Evolutionary conservation across 768 basidiomycete genomes (phyloP).

Genomic region (Exsudoporus frostii): DNA sequence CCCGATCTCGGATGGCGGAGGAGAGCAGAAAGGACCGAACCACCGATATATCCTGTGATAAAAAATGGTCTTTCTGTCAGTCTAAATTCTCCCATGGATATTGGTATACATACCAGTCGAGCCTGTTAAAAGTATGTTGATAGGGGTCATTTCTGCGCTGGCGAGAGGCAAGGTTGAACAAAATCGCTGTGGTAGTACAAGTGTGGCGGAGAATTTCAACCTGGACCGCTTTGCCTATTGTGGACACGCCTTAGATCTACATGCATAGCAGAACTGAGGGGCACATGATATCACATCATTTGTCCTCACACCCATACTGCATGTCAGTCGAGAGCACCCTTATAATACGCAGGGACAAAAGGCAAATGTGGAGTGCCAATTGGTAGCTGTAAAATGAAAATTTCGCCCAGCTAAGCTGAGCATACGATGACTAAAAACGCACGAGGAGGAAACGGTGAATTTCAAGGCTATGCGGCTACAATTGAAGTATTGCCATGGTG

Average conservation of each 20-base stretch:
- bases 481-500: no score
- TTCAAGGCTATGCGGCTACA: not conserved
- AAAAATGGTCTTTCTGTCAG: not conserved
- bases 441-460: not conserved
- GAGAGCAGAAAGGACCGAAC: slow-evolving; percentile 47
- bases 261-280: not conserved
- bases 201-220: slow-evolving; percentile 3
- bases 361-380: not conserved
- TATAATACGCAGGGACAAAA: not conserved
- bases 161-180: not conserved
- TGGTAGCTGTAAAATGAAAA: not conserved
- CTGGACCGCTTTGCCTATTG: not conserved
- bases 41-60: slow-evolving; percentile 52
- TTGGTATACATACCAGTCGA: slow-evolving; percentile 17
- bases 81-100: not conserved
- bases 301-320: not conserved
- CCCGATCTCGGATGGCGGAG: slow-evolving; percentile 41
- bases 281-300: not conserved
- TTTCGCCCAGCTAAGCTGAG: not conserved
- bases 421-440: not conserved
- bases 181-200: not conserved
- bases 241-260: not conserved
- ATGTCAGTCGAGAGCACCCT: not conserved
- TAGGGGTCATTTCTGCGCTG: slow-evolving; percentile 3
- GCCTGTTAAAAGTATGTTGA: slow-evolving; percentile 18